Percentiles rank a stretch among this genome's conserved stretches.
Evolutionary conservation across 805 yeast genomes (phyloP).

Genomic region (Starmerella potacharoeniae): DNA sequence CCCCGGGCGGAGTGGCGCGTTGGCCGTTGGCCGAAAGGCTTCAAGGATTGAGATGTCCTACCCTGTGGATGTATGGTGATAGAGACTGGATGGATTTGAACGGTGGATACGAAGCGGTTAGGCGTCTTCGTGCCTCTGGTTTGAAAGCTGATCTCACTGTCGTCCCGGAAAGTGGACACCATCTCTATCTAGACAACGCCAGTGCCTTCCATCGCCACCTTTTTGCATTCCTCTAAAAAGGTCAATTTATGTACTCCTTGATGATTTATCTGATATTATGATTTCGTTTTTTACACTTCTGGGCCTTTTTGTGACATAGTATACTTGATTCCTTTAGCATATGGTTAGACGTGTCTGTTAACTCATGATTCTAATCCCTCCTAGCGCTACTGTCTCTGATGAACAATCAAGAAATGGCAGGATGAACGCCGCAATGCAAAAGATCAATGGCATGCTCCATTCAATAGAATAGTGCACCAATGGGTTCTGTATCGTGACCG

Average conservation of each 20-base stretch:
- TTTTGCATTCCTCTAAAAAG: background rate
- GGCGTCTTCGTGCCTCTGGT: constrained; percentile 21
- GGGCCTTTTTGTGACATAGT: too few relatives aligned
- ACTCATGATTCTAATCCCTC: too few relatives aligned
- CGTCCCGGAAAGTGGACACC: constrained; percentile 57
- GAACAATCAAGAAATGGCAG: too few relatives aligned
- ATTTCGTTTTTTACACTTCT: background rate
- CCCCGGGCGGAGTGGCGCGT: constrained; percentile 87
- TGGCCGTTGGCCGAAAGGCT: constrained; percentile 51
- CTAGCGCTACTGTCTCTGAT: too few relatives aligned
- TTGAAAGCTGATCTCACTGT: constrained; percentile 24
- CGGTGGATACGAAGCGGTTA: constrained; percentile 32
- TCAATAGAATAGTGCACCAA: too few relatives aligned
- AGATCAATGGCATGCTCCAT: too few relatives aligned
- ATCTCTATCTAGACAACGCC: constrained; percentile 55
- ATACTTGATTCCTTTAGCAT: too few relatives aligned
- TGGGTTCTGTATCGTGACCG: too few relatives aligned
- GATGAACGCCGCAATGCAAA: too few relatives aligned
- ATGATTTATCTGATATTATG: background rate
- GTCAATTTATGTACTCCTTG: background rate
- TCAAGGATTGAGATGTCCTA: constrained; percentile 40
- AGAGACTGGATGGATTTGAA: constrained; percentile 53
- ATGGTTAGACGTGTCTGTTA: too few relatives aligned
- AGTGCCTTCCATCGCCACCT: constrained; percentile 36
- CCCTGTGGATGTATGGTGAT: constrained; percentile 80